Percentiles rank a stretch among this genome's conserved stretches.
Evolutionary conservation across 768 basidiomycete genomes (phyloP).

Genomic region (Boletus huronensis): DNA sequence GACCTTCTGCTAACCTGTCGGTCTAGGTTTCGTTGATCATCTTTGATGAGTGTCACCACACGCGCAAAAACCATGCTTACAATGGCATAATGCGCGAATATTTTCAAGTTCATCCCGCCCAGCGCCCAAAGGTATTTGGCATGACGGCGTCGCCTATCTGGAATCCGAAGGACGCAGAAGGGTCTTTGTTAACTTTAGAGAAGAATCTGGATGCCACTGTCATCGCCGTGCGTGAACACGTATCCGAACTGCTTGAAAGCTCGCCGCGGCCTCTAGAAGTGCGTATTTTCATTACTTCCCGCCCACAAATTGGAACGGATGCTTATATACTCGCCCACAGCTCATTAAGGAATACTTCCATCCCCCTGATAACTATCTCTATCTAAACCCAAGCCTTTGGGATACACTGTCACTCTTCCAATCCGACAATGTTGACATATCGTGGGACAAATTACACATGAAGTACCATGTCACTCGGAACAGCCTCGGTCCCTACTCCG

Average conservation of each 20-base stretch:
- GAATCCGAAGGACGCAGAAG: conserved; percentile 66
- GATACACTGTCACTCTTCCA: conserved; percentile 42
- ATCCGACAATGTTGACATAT: conserved; percentile 40
- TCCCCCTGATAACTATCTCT: conserved; percentile 52
- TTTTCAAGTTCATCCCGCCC: conserved; percentile 38
- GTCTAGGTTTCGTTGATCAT: conserved; percentile 52
- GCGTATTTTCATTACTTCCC: conserved; percentile 12
- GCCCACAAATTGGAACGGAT: background rate
- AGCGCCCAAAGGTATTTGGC: conserved; percentile 83
- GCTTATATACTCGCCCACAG: conserved; percentile 34
- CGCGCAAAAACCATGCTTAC: conserved; percentile 53
- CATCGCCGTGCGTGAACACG: conserved; percentile 67
- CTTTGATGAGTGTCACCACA: conserved; percentile 59
- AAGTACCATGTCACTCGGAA: conserved; percentile 59
- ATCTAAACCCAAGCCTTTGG: conserved; percentile 56
- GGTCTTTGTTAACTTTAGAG: conserved; percentile 63
- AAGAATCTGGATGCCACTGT: conserved; percentile 70
- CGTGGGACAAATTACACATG: conserved; percentile 56
- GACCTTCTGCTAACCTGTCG: background rate
- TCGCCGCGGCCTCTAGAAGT: conserved; percentile 69
- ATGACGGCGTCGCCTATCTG: conserved; percentile 92
- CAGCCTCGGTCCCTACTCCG: conserved; percentile 70
- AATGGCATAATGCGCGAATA: conserved; percentile 59
- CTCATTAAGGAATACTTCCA: conserved; percentile 53
- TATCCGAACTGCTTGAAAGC: conserved; percentile 59